A percentile compares a stretch with the other conserved stretches of the same genome.
Conservation (phyloP, 768 basidiomycete genomes). For the Inosperma sp. region DNA sequence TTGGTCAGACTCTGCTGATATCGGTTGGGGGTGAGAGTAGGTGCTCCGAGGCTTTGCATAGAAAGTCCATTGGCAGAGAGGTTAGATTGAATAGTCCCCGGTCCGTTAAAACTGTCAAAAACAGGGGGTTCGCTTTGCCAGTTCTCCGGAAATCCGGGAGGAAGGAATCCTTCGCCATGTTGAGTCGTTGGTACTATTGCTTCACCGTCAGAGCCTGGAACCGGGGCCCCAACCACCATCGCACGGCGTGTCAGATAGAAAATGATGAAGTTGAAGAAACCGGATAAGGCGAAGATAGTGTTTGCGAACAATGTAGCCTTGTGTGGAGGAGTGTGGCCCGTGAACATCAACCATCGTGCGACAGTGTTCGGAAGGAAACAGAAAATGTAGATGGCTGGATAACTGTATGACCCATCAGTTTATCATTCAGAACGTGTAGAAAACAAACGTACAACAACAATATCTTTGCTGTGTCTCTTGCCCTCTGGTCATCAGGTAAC, state of each 20-base stretch:
- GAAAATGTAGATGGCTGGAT: constrained; percentile 42
- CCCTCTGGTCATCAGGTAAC: constrained; percentile 23
- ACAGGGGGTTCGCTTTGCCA: no score
- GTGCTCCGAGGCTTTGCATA: no score
- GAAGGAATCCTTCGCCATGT: no score
- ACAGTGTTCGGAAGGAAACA: constrained; percentile 39
- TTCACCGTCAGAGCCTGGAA: no score
- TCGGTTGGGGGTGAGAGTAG: no score
- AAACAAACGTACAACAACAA: constrained; percentile 43
- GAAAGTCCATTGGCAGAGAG: no score
- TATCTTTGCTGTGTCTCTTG: constrained; percentile 33
- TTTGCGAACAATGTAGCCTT: constrained; percentile 36
- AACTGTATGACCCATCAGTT: constrained; percentile 26
- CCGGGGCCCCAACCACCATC: constrained; percentile 22
- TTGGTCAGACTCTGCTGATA: no score
- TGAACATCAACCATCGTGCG: constrained; percentile 36
- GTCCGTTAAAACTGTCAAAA: no score
- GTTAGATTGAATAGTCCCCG: no score
- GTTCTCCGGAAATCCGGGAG: no score
- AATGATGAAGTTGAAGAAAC: constrained; percentile 41
- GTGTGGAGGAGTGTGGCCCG: constrained; percentile 28
- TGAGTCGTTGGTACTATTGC: no score
- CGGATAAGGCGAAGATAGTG: constrained; percentile 39
- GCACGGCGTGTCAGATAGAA: constrained; percentile 29
- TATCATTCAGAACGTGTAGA: neutral